Conservation (phyloP, 164 flowering plant genomes). For the Tetracentron sinense region DNA sequence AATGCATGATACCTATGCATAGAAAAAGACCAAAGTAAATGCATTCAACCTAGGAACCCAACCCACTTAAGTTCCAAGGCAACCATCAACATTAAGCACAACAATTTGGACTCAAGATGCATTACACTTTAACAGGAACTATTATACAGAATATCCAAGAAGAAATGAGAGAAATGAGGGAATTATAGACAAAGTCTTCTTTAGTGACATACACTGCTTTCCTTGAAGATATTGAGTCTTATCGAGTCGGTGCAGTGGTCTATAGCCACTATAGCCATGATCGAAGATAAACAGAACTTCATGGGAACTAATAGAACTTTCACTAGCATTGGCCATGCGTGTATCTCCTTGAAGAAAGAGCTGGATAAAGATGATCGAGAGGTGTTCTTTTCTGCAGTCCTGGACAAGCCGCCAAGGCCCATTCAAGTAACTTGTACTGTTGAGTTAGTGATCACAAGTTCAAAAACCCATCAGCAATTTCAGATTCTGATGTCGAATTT, state of each 20-base stretch:
- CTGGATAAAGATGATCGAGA: constrained; percentile 49
- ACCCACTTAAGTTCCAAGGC: too few species aligned
- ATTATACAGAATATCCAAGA: constrained; percentile 42
- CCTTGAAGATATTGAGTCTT: constrained; percentile 52
- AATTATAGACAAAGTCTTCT: constrained; percentile 7
- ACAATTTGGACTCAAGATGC: too few species aligned
- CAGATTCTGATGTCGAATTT: too few species aligned
- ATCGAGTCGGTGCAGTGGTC: constrained; percentile 35
- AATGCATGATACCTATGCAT: too few species aligned
- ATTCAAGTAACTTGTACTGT: too few species aligned
- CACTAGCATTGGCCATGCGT: constrained; percentile 73
- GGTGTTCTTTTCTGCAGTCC: constrained; percentile 56
- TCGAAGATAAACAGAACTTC: constrained; percentile 51
- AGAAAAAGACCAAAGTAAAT: too few species aligned
- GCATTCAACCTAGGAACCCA: too few species aligned
- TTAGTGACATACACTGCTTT: constrained; percentile 30
- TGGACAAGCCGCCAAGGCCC: constrained; percentile 63
- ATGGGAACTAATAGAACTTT: constrained; percentile 79
- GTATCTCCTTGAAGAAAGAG: constrained; percentile 59
- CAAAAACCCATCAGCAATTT: too few species aligned
- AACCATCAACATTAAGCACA: too few species aligned
- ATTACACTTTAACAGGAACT: too few species aligned
- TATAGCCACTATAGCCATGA: constrained; percentile 16
- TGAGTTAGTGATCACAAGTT: not conserved
- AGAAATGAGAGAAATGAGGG: constrained; percentile 31